Conservation (phyloP, 768 basidiomycete genomes). For the Rhodotorula babjevae region DNA sequence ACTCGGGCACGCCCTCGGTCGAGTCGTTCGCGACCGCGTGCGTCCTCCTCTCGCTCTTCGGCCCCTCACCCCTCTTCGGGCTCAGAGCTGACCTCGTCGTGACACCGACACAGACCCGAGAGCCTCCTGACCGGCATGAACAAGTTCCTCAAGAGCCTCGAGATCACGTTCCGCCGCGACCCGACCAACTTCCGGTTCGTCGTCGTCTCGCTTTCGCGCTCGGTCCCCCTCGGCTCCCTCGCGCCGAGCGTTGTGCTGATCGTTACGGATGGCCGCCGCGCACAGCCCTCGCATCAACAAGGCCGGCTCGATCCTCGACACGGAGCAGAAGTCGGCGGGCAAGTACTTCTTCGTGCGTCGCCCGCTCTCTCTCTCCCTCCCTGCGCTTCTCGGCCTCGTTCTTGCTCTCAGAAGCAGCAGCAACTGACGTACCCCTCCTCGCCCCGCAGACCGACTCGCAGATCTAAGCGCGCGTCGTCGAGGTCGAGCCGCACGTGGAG, state of each 20-base stretch:
- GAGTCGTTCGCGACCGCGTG: constrained; percentile 85
- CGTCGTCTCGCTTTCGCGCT: too few species aligned
- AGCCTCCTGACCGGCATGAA: constrained; percentile 96
- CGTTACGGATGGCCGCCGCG: not conserved
- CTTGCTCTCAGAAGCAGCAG: too few species aligned
- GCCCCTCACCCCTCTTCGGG: not conserved
- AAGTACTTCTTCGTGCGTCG: constrained; percentile 23
- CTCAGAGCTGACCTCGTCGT: not conserved
- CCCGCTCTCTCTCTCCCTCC: not conserved
- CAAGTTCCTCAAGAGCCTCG: constrained; percentile 86
- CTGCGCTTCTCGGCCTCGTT: too few species aligned
- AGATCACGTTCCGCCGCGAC: constrained; percentile 97
- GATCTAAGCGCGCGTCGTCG: not conserved
- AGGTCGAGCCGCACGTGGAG: too few species aligned
- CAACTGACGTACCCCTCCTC: not conserved
- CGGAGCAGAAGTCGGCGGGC: constrained; percentile 7
- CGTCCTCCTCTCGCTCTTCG: constrained; percentile 45
- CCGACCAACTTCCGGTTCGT: constrained; percentile 49
- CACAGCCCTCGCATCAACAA: constrained; percentile 49
- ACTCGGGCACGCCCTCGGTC: constrained; percentile 65
- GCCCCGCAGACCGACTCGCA: not conserved
- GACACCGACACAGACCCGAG: constrained; percentile 65
- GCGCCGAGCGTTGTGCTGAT: not conserved
- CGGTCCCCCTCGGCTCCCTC: not conserved
- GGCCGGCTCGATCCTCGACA: constrained; percentile 50